Evolutionary conservation across 2,329 filamentous ascomycete species (phyloP), one percentile per base, ranked within the genome.

Genomic region (Epichloe scottii): DNA sequence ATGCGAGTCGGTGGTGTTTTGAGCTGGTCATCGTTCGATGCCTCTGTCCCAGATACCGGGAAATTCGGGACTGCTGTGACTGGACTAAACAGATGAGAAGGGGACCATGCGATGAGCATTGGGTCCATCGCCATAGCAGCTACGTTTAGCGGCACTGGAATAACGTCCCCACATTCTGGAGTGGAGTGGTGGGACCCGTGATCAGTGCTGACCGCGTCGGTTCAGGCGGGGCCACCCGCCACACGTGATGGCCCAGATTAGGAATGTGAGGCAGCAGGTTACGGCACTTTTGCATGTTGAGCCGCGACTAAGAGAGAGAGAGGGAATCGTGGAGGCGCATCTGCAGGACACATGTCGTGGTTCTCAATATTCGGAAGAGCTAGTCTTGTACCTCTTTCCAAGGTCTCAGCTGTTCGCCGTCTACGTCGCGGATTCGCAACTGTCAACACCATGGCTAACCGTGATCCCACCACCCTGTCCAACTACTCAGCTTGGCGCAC

Each of bases 401-500:
- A 44, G 11, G 11, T 44, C 26, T 21, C 35, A 45, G 14, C 42
- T 43, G 11, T 14, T 35, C 14, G 35, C 12, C 34, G 38, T 19
- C 51, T 46, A 0, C 42, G 46, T 40, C 50, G 50, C 39, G 49
- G 50, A 15, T 62, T 68, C 49, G 62, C 63, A 54, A 58, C 63
- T 11, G 55, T 59, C 55, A 63, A 53, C 55, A 63, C 56, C 46
- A 66, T 66, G 65, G 56, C 58, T 46, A 61, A 58, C 48, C 80
- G 87, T 62, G 91, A 97, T 70, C 89, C 89, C 49, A 94, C 89
- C 67, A 96, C 93, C 26, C 71, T 93, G 53, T 86, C 87, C 64
- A 97, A 97, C 73, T 96, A 96, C 69, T 82, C 87, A 67, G 82
- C 85, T 51, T 96, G 89, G 82, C 75, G 80, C 54, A 95, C 88